Conservation (phyloP, 176 grass and related monocot species). For the Carex kokanica region DNA sequence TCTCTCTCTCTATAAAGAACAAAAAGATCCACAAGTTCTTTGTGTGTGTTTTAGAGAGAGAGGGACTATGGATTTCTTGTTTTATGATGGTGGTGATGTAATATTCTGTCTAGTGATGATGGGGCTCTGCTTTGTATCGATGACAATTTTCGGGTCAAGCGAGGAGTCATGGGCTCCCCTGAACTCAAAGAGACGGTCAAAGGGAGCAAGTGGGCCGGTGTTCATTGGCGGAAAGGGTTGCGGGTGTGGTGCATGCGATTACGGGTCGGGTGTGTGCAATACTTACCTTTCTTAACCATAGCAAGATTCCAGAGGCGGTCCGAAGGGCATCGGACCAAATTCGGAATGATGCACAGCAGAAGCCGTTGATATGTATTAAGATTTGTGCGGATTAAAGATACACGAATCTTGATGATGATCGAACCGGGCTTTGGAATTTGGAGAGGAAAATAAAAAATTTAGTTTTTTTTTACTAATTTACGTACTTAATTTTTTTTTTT, state of each 20-base stretch:
- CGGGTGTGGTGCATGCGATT: slow-evolving; percentile 3
- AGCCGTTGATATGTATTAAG: too few relatives aligned
- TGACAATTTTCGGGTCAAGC: slow-evolving; percentile 6
- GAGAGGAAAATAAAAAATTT: too few relatives aligned
- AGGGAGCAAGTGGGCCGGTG: slow-evolving; percentile 1
- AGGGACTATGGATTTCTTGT: slow-evolving; percentile 2
- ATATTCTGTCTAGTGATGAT: slow-evolving; percentile 26
- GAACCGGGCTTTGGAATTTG: too few relatives aligned
- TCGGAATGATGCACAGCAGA: too few relatives aligned
- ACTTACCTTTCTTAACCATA: slow-evolving; percentile 26
- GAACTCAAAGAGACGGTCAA: neutral
- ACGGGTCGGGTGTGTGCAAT: slow-evolving; percentile 14
- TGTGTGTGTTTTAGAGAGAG: neutral
- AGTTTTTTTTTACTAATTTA: too few relatives aligned
- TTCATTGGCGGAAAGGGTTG: slow-evolving; percentile 12
- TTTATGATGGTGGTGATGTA: neutral
- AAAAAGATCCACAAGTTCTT: neutral
- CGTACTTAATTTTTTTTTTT: too few relatives aligned
- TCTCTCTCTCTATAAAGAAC: neutral
- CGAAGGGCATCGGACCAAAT: too few relatives aligned
- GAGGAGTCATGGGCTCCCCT: neutral
- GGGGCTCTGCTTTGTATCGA: slow-evolving; percentile 14
- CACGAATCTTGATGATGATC: too few relatives aligned
- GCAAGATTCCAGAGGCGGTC: too few relatives aligned
- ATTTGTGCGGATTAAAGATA: too few relatives aligned